Evolutionary conservation across 2,329 filamentous ascomycete species (phyloP).

Genomic region (Alternaria arborescens): DNA sequence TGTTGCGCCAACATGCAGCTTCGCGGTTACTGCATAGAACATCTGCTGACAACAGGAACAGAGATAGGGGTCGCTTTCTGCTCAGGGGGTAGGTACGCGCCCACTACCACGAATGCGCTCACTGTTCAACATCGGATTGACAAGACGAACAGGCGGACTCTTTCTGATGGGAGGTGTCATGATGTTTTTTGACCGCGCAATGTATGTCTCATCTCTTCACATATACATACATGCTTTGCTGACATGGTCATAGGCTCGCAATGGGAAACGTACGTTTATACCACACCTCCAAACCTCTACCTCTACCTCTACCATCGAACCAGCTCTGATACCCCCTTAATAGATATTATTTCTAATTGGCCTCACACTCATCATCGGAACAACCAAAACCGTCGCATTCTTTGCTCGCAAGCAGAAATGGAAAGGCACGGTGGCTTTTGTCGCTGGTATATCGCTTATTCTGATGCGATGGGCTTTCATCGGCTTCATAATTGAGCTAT

Average conservation of each 20-base stretch:
- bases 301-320: not conserved
- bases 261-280: slow-evolving; percentile 83
- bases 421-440: slow-evolving; percentile 89
- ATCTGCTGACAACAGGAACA: slow-evolving; percentile 52
- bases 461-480: slow-evolving; percentile 89
- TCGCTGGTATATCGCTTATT: slow-evolving; percentile 82
- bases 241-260: slow-evolving; percentile 71
- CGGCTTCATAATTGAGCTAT: slow-evolving; percentile 89
- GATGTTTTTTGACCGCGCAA: slow-evolving; percentile 96
- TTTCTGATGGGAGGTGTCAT: slow-evolving; percentile 94
- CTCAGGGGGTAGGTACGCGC: slow-evolving; percentile 81
- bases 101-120: slow-evolving; percentile 24
- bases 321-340: slow-evolving; percentile 10
- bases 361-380: slow-evolving; percentile 93
- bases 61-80: slow-evolving; percentile 98
- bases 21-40: not conserved
- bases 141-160: slow-evolving; percentile 73
- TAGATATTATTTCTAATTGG: slow-evolving; percentile 98
- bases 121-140: slow-evolving; percentile 15
- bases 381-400: slow-evolving; percentile 89
- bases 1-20: slow-evolving; percentile 49
- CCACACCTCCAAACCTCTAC: not conserved
- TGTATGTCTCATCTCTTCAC: slow-evolving; percentile 65
- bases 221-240: slow-evolving; percentile 8
- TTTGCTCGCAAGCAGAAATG: slow-evolving; percentile 94